Evolutionary conservation across 257 asterid genomes (phyloP), one percentile per base, ranked within the genome.

Genomic region (Gynochthodes officinalis): DNA sequence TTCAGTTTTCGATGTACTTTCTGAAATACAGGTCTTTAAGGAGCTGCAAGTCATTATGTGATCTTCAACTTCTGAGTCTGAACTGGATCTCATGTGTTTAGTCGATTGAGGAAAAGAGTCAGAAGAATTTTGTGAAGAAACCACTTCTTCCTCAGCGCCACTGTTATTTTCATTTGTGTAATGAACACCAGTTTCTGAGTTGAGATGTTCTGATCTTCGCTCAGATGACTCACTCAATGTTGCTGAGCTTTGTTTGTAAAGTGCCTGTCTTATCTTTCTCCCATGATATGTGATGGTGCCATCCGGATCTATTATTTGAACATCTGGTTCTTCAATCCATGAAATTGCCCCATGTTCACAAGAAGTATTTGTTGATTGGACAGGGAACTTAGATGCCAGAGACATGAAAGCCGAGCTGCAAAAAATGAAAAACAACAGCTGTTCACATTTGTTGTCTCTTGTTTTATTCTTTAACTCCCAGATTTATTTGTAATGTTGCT

Each of bases 351-450:
- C 70, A 69, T 76, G 81, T 70, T 55, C 72, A 53, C 73, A 49
- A 74, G 72, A 72, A 59, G 78, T 73, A 85, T 73, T 69, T 81
- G 83, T 65, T 72, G 13, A 44, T 40, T 13, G 42, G 60, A 32
- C 65, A 58, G 98, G 95, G 85, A 94, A 94, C 84, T 84, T 86
- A 72, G 96, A 89, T 72, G 92, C 97, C 76, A 94, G 93, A 77
- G 86, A 83, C 95, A 94, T 94, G 82, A 85, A 94, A 61, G 96
- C 98, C 73, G 97, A 91, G 86, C 98, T 94, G 95, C 90, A 77
- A 64, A 71, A 73, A 72, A 63, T 33, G 60, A 30, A 68, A 71
- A 61, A 43, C 68, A 42, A 43, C 67, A 49, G 33, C 62, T 50
- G 7, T 44, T 53, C 62, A 50, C 27, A 11, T 15, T 13, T 7